Conservation (phyloP, 495 filamentous ascomycete genomes). For the Penicillium simplicissimum region DNA sequence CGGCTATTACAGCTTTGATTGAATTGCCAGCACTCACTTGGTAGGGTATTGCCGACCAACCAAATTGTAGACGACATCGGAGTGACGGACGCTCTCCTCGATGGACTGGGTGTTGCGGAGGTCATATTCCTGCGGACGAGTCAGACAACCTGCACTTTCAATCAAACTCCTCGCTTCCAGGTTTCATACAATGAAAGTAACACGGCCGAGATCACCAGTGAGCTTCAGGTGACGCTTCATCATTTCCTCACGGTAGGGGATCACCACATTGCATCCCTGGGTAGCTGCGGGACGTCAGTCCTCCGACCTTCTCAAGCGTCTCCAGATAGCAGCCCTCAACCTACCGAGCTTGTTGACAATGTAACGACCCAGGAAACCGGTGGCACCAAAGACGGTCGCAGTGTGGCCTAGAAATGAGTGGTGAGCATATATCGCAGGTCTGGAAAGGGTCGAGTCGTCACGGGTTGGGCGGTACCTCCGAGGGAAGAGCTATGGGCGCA, state of each 20-base stretch:
- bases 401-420: constrained; percentile 70
- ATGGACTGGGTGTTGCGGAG: constrained; percentile 93
- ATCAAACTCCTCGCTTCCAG: constrained; percentile 5
- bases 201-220: constrained; percentile 85
- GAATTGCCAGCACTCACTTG: constrained; percentile 63
- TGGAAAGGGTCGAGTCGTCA: constrained; percentile 27
- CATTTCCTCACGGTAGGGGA: constrained; percentile 98
- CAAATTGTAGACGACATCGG: constrained; percentile 95
- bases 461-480: constrained; percentile 62
- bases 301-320: constrained; percentile 15
- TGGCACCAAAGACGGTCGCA: constrained; percentile 96
- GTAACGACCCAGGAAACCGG: constrained; percentile 93
- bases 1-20: constrained; percentile 17
- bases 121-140: constrained; percentile 74
- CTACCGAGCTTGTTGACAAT: constrained; percentile 94
- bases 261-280: constrained; percentile 87
- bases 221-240: constrained; percentile 94
- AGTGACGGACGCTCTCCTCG: constrained; percentile 94
- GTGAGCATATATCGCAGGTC: constrained; percentile 26
- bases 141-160: constrained; percentile 16
- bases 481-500: constrained; percentile 65
- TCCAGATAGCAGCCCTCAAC: constrained; percentile 18
- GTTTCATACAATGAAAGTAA: constrained; percentile 72
- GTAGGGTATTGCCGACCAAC: constrained; percentile 92
- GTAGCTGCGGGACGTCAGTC: constrained; percentile 62